These are phyloP conservation scores for Astrocystis sublimbata DNA, from an alignment of 495 filamentous ascomycete species.

Conservation along the genomic window DNA sequence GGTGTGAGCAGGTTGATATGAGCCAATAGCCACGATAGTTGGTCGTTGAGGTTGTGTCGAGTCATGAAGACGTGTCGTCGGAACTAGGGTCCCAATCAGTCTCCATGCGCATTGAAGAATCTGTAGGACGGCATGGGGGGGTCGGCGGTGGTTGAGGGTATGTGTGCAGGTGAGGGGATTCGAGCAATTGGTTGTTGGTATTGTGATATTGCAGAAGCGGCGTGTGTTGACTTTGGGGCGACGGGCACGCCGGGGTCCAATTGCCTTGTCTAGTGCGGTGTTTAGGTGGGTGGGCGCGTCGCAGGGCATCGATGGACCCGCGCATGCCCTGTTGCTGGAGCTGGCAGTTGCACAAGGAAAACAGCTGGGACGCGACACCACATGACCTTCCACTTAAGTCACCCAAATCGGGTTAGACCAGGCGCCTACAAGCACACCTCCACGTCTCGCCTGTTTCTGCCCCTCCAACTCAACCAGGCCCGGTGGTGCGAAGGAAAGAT, in stretches of 20 bases:
- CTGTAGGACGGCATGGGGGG: slow-evolving; percentile 25
- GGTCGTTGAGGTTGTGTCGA: slow-evolving; percentile 60
- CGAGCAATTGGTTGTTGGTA: slow-evolving; percentile 13
- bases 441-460: too few relatives aligned
- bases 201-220: background rate
- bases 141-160: background rate
- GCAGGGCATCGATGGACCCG: slow-evolving; percentile 1
- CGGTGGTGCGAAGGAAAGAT: too few relatives aligned
- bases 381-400: slow-evolving; percentile 14
- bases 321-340: background rate
- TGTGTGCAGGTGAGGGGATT: slow-evolving; percentile 8
- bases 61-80: slow-evolving; percentile 56
- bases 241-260: background rate
- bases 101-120: slow-evolving; percentile 32
- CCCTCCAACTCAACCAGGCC: too few relatives aligned
- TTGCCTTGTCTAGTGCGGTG: background rate
- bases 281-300: slow-evolving; percentile 3
- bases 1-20: slow-evolving; percentile 38
- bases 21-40: slow-evolving; percentile 61
- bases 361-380: slow-evolving; percentile 3
- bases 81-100: slow-evolving; percentile 36
- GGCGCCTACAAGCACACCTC: too few relatives aligned
- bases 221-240: background rate
- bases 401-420: slow-evolving; percentile 1
- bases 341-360: background rate